Evolutionary conservation across 805 yeast species (phyloP).

Genomic region (Zygosaccharomyces kombuchaensis): DNA sequence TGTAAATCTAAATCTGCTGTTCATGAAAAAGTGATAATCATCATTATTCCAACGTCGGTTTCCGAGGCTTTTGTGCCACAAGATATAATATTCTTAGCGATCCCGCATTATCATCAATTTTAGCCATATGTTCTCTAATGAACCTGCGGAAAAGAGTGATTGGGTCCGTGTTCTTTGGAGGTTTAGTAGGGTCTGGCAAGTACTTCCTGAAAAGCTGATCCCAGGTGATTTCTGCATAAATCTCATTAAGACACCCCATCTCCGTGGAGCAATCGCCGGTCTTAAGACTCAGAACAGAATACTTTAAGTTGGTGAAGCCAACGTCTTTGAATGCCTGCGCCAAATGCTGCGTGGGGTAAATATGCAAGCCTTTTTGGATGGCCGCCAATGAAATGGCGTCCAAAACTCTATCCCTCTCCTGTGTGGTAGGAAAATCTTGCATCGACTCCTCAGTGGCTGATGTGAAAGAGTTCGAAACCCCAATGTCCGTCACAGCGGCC

Average conservation of each 20-base stretch:
- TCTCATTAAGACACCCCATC: conserved; percentile 31
- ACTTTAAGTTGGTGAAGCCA: conserved; percentile 30
- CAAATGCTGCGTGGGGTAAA: conserved; percentile 28
- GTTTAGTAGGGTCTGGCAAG: conserved; percentile 12
- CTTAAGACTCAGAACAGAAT: conserved; percentile 25
- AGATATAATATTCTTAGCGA: conserved; percentile 23
- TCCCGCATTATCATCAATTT: conserved; percentile 28
- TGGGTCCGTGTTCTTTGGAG: conserved; percentile 20
- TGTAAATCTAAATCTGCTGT: neutral
- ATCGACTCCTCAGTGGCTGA: conserved; percentile 3
- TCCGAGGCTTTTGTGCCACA: conserved; percentile 30
- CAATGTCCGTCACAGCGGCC: conserved; percentile 23
- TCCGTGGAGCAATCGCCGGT: conserved; percentile 28
- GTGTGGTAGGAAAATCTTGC: conserved; percentile 19
- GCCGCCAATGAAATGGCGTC: conserved; percentile 28
- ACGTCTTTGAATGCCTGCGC: conserved; percentile 24
- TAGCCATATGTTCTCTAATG: conserved; percentile 28
- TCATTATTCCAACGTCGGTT: neutral
- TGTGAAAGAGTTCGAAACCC: conserved; percentile 17
- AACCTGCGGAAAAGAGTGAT: conserved; percentile 24
- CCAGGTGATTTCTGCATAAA: conserved; percentile 20
- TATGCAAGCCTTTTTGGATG: conserved; percentile 26
- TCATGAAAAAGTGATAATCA: neutral
- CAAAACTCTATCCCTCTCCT: conserved; percentile 22
- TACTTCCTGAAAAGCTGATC: conserved; percentile 20